Base-by-base conservation (phyloP, 306 rosid genomes). In the Pachyrhizus erosus region DNA sequence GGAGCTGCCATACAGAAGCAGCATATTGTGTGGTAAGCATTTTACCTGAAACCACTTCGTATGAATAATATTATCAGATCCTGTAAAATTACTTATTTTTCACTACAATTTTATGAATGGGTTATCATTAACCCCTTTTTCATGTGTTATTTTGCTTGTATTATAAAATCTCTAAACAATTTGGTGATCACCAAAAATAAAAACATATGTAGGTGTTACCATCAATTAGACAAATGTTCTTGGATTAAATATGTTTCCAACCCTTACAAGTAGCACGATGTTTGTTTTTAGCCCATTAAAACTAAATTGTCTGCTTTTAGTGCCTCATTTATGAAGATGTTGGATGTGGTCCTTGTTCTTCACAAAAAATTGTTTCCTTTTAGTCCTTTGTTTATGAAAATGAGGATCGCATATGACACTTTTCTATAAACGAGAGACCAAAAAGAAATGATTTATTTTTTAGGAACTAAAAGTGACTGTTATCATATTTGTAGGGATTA, bases 1-100 rank as follows among this genome's bases (percentile, higher is more conserved):
- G 99, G 99, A 96, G 89, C 90, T 96, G 99, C 88, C 78, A 89
- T 26, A 86, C 95, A 27, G 86, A 92, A 58, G 80, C 99, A 66
- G 91, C 91, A 42, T 92, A 74, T 81, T 96, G 99, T 86, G 15
- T 43, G 85, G 99, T 96, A 85, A 88, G 87, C 21, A 83, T 70
- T 64, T 46, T 45, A 55, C 66, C 42, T 58, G n/a, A 58, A 74
- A 69, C 23, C 60, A 71, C 76, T 73, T 78, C 55, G 26, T 70
- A 78, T 42, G 31, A 85, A 70, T 75, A 52, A 13, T 27, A 57
- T 73, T 17, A 46, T 68, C 75, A 77, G 48, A 65, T 84, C 43
- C 15, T 27, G 7, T 78, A 42, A 66, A 68, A 51, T 3, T 18
- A 72, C 46, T 12, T 23, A 27, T 58, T 65, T 62, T 48, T 26